A percentile compares a stretch with the other conserved stretches of the same genome.
Evolutionary conservation across 2,329 filamentous ascomycete genomes (phyloP).

Genomic region (Xylaria sp.): DNA sequence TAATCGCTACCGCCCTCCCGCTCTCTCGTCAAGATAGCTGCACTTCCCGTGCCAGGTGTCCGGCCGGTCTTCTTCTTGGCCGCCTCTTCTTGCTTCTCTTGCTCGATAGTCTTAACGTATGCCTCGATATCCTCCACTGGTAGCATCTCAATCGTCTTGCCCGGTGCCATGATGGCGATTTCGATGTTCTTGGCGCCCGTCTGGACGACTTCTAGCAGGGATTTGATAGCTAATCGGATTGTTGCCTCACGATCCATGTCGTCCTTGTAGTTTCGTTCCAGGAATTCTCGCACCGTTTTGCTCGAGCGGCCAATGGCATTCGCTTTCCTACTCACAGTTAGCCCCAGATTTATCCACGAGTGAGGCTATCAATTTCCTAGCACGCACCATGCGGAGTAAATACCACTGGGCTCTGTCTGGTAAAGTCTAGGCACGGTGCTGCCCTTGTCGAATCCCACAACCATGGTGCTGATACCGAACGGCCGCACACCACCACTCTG

Average conservation of each 20-base stretch:
- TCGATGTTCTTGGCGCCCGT: conserved; percentile 99
- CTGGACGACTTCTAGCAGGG: conserved; percentile 95
- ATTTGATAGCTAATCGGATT: conserved; percentile 97
- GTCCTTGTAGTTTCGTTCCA: conserved; percentile 98
- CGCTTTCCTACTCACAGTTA: conserved; percentile 78
- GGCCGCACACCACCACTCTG: conserved; percentile 97
- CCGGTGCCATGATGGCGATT: conserved; percentile 97
- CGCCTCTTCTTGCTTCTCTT: conserved; percentile 98
- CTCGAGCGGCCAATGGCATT: conserved; percentile 98
- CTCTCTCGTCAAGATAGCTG: conserved; percentile 78
- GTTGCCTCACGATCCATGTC: conserved; percentile 97
- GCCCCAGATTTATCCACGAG: neutral
- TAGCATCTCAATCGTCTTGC: conserved; percentile 90
- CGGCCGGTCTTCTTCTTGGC: conserved; percentile 93
- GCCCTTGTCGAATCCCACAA: conserved; percentile 97
- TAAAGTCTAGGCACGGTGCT: conserved; percentile 90
- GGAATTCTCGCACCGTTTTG: conserved; percentile 98
- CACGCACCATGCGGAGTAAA: conserved; percentile 95
- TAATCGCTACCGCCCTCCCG: conserved; percentile 51
- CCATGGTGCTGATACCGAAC: conserved; percentile 98
- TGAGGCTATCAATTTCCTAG: neutral
- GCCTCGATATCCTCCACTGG: conserved; percentile 95
- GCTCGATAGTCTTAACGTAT: conserved; percentile 98
- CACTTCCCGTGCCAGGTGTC: conserved; percentile 73
- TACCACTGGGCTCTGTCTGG: conserved; percentile 98